Base-by-base conservation (phyloP, 2,329 filamentous ascomycete genomes). In the Arachnopeziza araneosa region DNA sequence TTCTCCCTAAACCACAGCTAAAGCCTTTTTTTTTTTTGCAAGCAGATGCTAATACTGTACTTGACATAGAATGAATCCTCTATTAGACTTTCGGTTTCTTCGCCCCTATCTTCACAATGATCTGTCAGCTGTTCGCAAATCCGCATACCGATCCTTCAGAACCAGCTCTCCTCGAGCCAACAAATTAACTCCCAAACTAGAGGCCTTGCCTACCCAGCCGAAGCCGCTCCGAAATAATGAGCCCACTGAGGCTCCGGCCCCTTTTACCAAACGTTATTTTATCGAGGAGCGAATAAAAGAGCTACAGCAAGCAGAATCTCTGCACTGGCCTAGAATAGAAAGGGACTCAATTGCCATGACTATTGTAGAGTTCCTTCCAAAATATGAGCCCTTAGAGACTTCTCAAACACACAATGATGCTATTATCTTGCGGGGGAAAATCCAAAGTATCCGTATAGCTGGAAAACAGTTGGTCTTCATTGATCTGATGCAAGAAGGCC, bases 391-490 rank as follows among this genome's bases (percentile, higher is more conserved):
- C 9, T 68, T 56, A 58, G 58, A 76, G 69, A 62, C 54, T 24
- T 36, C 24, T 30, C 22, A 52, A 19, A 52, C 30, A 12, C 21
- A 49, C 19, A 23, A 52, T 21, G 48, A 48, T 36, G 9, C 17
- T 44, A 12, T 44, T 44, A 44, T 4, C 12, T 14, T 44, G 12
- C 36, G 23, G n/a, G 52, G 52, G n/a, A 54, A 54, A 19, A 12
- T 59, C 10, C 24, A 36, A 22, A 32, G 86, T 53, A 83, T 89
- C 71, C 89, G 91, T 63, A 79, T 83, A 54, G 82, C 85, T 58
- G 87, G 93, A 66, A 87, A 84, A 67, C 91, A 89, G 75, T 85
- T 99, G 67, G 79, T 91, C 64, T 99, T 99, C 74, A 74, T 97
- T 66, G 89, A 95, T 75, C 77, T 98, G 55, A 79, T 86, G 66